Evolutionary conservation across 129 eudicot species (phyloP).

Genomic region (Flaveria trinervia): DNA sequence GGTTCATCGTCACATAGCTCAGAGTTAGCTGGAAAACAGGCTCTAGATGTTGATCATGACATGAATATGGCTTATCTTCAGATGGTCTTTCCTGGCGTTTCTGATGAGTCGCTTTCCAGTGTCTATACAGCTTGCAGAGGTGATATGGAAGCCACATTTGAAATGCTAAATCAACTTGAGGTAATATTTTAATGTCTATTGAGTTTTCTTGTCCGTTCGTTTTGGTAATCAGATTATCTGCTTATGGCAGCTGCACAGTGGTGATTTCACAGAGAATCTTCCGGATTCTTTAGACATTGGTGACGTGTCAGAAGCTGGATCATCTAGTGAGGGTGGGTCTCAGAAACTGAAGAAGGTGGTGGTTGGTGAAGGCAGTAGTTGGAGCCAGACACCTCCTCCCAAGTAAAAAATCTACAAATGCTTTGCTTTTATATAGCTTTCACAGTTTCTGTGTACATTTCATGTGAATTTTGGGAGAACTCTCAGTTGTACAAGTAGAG

Average conservation of each 20-base stretch:
- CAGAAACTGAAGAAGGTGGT: constrained; percentile 52
- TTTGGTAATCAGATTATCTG: constrained; percentile 4
- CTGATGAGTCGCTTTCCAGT: constrained; percentile 72
- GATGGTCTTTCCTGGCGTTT: constrained; percentile 72
- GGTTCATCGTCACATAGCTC: constrained; percentile 51
- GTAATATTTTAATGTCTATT: constrained; percentile 27
- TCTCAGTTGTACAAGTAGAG: constrained; percentile 24
- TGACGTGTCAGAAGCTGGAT: constrained; percentile 64
- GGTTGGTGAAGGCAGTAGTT: constrained; percentile 39
- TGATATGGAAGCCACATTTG: constrained; percentile 79
- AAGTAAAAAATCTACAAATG: constrained; percentile 17
- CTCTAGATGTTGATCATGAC: constrained; percentile 57
- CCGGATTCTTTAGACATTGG: constrained; percentile 85
- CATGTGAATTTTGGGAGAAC: constrained; percentile 4
- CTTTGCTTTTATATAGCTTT: constrained; percentile 8
- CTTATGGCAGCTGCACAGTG: constrained; percentile 45
- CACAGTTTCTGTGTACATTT: constrained; percentile 26
- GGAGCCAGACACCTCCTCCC: constrained; percentile 14
- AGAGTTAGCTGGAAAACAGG: constrained; percentile 48
- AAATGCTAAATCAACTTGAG: constrained; percentile 86
- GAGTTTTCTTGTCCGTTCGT: background rate
- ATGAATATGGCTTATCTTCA: constrained; percentile 88
- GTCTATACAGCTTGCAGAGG: constrained; percentile 67
- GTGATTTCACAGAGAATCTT: constrained; percentile 61
- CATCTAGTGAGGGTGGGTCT: constrained; percentile 41